Evolutionary conservation across 495 filamentous ascomycete species (phyloP).

Genomic region (Xylaria flabelliformis): DNA sequence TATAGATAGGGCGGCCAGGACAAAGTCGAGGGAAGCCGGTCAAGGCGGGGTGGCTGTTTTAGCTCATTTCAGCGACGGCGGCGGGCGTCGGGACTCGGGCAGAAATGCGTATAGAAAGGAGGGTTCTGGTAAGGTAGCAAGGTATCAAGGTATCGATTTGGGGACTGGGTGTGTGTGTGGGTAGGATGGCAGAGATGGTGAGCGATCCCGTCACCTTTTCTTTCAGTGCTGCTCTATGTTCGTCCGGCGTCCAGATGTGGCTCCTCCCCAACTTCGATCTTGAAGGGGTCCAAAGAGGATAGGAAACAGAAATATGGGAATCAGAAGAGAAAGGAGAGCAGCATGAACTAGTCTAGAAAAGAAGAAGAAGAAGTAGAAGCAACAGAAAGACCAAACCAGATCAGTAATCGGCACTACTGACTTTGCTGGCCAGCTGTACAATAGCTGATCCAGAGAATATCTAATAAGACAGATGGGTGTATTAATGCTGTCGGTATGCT

Average conservation of each 20-base stretch:
- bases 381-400: conserved; percentile 7
- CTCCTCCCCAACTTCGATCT: not conserved
- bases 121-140: conserved; percentile 18
- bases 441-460: not conserved
- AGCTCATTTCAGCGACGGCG: conserved; percentile 29
- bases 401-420: conserved; percentile 17
- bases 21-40: conserved; percentile 20
- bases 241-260: not conserved
- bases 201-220: conserved; percentile 12
- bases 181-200: conserved; percentile 16
- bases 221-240: not conserved
- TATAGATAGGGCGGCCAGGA: conserved; percentile 21
- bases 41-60: conserved; percentile 27
- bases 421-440: conserved; percentile 14
- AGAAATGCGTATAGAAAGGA: conserved; percentile 26
- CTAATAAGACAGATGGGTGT: not conserved
- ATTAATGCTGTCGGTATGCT: not conserved
- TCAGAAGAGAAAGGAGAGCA: conserved; percentile 1
- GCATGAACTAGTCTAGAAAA: conserved; percentile 12
- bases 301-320: not conserved
- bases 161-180: conserved; percentile 16
- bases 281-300: conserved; percentile 16
- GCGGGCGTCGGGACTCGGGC: conserved; percentile 24
- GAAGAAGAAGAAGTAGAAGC: conserved; percentile 6
- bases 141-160: conserved; percentile 29